Percentiles rank a stretch among this genome's conserved stretches.
phyloP scores from a whole-genome alignment of 164 flowering plant species.

The Aristolochia californica region DNA sequence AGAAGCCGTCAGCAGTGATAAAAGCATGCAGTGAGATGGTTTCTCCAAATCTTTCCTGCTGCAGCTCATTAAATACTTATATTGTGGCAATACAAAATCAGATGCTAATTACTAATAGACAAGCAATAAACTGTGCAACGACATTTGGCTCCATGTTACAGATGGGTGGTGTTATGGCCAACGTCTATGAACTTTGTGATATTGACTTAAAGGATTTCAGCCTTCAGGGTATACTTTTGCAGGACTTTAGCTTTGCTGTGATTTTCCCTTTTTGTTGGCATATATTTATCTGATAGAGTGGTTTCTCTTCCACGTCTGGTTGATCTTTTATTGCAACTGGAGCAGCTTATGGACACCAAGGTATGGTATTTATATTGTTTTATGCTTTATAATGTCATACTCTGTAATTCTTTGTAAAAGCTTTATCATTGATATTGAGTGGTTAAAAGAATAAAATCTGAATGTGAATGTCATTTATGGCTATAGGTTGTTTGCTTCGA shows the following conservation, averaged over 20 bases:
- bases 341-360: slow-evolving; percentile 77
- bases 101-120: slow-evolving; percentile 86
- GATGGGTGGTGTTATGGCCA: slow-evolving; percentile 75
- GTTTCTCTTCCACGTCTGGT: no score
- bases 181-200: slow-evolving; percentile 89
- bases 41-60: slow-evolving; percentile 82
- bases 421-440: neutral
- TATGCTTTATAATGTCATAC: neutral
- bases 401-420: neutral
- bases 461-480: neutral
- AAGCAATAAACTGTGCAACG: slow-evolving; percentile 86
- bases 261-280: slow-evolving; percentile 8
- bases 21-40: slow-evolving; percentile 60
- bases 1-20: slow-evolving; percentile 67
- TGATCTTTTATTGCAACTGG: slow-evolving; percentile 6
- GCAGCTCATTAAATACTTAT: slow-evolving; percentile 78
- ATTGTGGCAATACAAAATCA: slow-evolving; percentile 77
- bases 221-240: slow-evolving; percentile 54
- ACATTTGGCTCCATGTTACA: slow-evolving; percentile 70
- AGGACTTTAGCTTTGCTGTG: neutral
- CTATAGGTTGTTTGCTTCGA: slow-evolving; percentile 84
- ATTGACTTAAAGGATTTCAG: slow-evolving; percentile 96
- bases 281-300: no score
- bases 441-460: neutral
- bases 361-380: slow-evolving; percentile 19